Evolutionary conservation across 129 eudicot species (phyloP).

Genomic region (Logfia minima): DNA sequence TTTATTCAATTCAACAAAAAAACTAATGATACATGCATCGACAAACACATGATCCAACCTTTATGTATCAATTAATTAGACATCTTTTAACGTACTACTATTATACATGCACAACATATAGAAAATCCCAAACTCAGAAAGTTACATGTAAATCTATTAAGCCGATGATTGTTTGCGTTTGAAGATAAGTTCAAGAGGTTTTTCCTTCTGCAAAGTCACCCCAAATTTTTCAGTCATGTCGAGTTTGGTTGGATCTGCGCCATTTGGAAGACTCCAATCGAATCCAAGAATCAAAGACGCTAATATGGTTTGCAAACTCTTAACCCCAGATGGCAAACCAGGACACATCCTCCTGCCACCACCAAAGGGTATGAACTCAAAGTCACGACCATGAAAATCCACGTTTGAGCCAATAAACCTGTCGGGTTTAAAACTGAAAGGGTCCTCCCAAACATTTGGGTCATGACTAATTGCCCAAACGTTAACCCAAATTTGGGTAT

Average conservation of each 20-base stretch:
- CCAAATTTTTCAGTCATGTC: conserved; percentile 36
- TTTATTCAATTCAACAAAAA: no score
- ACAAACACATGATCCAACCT: no score
- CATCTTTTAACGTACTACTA: no score
- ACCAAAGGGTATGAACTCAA: conserved; percentile 46
- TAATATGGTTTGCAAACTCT: conserved; percentile 27
- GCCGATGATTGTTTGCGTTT: conserved; percentile 12
- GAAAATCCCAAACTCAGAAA: neutral
- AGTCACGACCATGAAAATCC: conserved; percentile 27
- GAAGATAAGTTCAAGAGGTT: conserved; percentile 15
- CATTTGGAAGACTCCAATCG: conserved; percentile 34
- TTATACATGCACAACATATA: no score
- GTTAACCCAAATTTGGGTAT: conserved; percentile 39
- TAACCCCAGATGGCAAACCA: conserved; percentile 26
- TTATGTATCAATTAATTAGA: no score
- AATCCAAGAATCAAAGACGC: conserved; percentile 39
- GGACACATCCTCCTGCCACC: conserved; percentile 53
- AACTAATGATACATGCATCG: no score
- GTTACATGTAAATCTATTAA: neutral
- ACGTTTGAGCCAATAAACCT: conserved; percentile 34
- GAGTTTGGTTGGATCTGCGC: conserved; percentile 19
- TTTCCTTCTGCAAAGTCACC: conserved; percentile 25
- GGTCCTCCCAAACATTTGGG: conserved; percentile 40
- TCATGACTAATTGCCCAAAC: conserved; percentile 49
- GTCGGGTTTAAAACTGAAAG: conserved; percentile 33